These are phyloP conservation scores for Mycena galericulata DNA, from an alignment of 768 basidiomycete genomes.

Conservation along the genomic window DNA sequence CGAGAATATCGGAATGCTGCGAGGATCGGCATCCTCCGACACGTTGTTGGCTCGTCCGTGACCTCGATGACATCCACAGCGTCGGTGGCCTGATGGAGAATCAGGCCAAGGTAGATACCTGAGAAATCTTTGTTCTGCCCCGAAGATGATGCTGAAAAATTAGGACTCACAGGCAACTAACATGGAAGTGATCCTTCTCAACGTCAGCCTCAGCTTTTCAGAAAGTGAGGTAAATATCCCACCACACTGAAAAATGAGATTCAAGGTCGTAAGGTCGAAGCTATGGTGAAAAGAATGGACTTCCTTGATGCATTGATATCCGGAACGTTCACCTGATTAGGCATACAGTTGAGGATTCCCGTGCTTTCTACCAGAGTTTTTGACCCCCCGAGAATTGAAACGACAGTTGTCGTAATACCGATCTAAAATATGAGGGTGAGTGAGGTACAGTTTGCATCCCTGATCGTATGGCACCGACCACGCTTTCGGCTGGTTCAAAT, in stretches of 20 bases:
- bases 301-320: constrained; percentile 22
- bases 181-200: constrained; percentile 18
- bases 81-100: constrained; percentile 2
- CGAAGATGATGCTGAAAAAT: too few relatives aligned
- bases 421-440: neutral
- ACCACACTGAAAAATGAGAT: neutral
- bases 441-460: neutral
- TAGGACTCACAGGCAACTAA: constrained; percentile 6
- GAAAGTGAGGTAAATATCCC: neutral
- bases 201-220: neutral
- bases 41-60: neutral
- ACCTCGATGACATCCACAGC: neutral
- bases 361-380: neutral
- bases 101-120: constrained; percentile 21
- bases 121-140: too few relatives aligned
- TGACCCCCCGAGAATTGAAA: constrained; percentile 7
- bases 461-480: neutral
- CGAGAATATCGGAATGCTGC: neutral
- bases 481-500: neutral
- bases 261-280: neutral
- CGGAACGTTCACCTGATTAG: constrained; percentile 5
- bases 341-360: constrained; percentile 5
- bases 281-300: neutral
- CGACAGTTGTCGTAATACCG: constrained; percentile 7
- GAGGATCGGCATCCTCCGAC: neutral